phyloP scores from a whole-genome alignment of 2,329 filamentous ascomycete species.

The Aureobasidium uvarum region DNA sequence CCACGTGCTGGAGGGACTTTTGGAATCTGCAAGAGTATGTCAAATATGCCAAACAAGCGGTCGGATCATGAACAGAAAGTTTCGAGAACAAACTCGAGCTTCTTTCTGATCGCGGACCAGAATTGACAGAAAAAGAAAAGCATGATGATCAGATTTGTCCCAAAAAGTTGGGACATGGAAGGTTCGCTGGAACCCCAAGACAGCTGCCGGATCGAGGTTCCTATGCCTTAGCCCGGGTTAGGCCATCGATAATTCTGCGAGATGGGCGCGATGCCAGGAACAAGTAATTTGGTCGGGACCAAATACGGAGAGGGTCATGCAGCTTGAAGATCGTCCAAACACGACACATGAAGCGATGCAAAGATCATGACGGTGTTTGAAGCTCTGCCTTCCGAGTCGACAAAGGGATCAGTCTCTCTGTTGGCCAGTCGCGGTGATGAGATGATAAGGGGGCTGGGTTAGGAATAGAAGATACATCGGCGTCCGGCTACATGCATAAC shows the following conservation, averaged over 20 bases:
- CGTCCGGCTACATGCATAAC: constrained; percentile 21
- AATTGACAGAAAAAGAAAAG: constrained; percentile 12
- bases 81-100: neutral
- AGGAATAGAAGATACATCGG: constrained; percentile 23
- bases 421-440: constrained; percentile 18
- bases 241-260: constrained; percentile 19
- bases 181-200: constrained; percentile 19
- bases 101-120: neutral
- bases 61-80: neutral
- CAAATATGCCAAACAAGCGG: neutral
- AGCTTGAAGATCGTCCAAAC: constrained; percentile 25
- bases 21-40: neutral
- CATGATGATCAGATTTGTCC: constrained; percentile 8
- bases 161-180: constrained; percentile 18
- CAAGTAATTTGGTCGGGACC: constrained; percentile 25
- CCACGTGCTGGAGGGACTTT: constrained; percentile 1
- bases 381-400: constrained; percentile 5
- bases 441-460: constrained; percentile 20
- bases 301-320: constrained; percentile 20
- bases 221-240: constrained; percentile 22
- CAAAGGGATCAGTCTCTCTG: constrained; percentile 16
- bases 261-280: constrained; percentile 27
- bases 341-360: constrained; percentile 23
- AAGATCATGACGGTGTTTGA: constrained; percentile 19
- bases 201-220: constrained; percentile 21